Base-by-base conservation (phyloP, 1,284 basidiomycete species). In the Fomes fomentarius region DNA sequence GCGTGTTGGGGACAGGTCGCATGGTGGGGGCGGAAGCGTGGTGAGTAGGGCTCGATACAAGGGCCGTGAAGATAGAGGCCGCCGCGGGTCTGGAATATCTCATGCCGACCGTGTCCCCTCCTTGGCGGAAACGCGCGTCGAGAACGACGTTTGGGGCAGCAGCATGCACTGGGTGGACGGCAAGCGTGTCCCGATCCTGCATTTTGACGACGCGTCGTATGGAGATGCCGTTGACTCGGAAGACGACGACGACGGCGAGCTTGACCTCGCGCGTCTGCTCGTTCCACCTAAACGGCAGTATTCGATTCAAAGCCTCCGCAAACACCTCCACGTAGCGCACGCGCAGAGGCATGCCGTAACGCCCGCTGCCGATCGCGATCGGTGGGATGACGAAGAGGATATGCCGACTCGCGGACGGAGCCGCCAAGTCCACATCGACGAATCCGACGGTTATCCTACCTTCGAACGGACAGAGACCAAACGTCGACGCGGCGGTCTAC, bases 211-310 rank as follows among this genome's bases (percentile, higher is more conserved):
- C 31, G 41, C 40, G 4, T 44, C 52, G 0, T 41, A 53, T 10
- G 64, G 69, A 28, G 59, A 71, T 24, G 65, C 72, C 54, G 68
- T 76, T 52, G 70, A 74, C 12, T 71, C 71, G 3, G 74, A 76
- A 2, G 72, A 73, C 21, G 82, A 82, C 14, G 84, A 84, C 1
- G 85, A 85, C 24, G 82, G 76, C 9, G 86, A 88, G 58, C 73
- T 89, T 33, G 80, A 86, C 62, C 75, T 90, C 37, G 83, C 86
- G 9, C 77, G 77, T 33, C 75, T 90, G 52, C 78, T 90, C 33
- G 81, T 87, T n/a, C 85, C 83, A 10, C 78, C 88, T 12, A 86
- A 84, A 64, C 75, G 88, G 30, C 88, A 89, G 64, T 78, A 85
- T 54, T 87, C 85, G 9, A 88, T 88, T 58, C 80, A 76, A 58